phyloP scores from a whole-genome alignment of 768 basidiomycete genomes.

The Mycena latifolia region DNA sequence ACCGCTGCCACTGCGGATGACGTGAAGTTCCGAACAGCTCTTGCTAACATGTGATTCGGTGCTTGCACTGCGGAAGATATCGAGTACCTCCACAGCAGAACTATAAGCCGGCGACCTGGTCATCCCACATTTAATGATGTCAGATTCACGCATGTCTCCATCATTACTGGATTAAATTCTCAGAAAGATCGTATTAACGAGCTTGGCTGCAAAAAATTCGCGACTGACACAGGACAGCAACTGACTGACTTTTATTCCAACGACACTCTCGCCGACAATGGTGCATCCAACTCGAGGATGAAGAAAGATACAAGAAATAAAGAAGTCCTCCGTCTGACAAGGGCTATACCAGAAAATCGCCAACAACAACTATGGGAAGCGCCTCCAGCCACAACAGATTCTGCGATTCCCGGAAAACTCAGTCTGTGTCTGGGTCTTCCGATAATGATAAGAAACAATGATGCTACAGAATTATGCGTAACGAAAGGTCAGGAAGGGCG shows the following conservation, averaged over 20 bases:
- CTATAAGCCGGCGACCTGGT: conserved; percentile 15
- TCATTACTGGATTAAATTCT: no score
- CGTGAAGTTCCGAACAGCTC: conserved; percentile 40
- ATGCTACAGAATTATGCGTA: conserved; percentile 49
- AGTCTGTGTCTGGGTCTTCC: conserved; percentile 48
- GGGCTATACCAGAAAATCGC: not conserved
- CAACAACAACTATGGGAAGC: conserved; percentile 16
- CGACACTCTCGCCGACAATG: conserved; percentile 26
- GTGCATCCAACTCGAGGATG: not conserved
- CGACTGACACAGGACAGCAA: no score
- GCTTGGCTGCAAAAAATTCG: no score
- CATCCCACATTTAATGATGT: no score
- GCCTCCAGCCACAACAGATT: not conserved
- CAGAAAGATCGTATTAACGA: no score
- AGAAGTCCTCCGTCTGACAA: not conserved
- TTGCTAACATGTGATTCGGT: conserved; percentile 56
- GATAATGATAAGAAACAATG: conserved; percentile 48
- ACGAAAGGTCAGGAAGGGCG: conserved; percentile 49
- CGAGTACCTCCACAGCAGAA: conserved; percentile 43
- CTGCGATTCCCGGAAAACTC: conserved; percentile 42
- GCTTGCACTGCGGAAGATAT: conserved; percentile 54
- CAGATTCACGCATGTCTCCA: no score
- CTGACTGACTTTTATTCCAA: not conserved
- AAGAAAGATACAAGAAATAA: not conserved
- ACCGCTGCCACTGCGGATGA: conserved; percentile 34